phyloP scores from a whole-genome alignment of 1,284 basidiomycete species.

The Gastroboletus turbinatus region DNA sequence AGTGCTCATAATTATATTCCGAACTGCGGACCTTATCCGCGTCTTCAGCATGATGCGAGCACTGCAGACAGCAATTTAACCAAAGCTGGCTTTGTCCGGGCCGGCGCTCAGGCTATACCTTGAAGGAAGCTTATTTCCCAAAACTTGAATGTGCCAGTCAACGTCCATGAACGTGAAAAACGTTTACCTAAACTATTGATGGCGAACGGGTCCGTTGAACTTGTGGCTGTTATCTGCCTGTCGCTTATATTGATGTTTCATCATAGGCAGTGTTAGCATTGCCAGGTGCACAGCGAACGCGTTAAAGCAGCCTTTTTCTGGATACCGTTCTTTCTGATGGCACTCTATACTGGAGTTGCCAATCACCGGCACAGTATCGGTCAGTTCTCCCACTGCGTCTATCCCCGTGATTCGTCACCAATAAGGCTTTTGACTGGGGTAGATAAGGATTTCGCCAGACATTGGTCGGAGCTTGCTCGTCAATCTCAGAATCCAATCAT shows the following conservation, averaged over 20 bases:
- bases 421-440: background rate
- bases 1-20: background rate
- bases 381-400: background rate
- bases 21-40: background rate
- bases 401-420: background rate
- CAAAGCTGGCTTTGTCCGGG: background rate
- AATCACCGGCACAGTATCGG: background rate
- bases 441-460: conserved; percentile 21
- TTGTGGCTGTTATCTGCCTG: background rate
- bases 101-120: background rate
- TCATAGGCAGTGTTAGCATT: background rate
- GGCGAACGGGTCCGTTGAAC: background rate
- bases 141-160: background rate
- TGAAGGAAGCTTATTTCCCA: conserved; percentile 3
- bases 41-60: background rate
- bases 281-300: background rate
- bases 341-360: too few relatives aligned
- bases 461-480: conserved; percentile 6
- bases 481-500: background rate
- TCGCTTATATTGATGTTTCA: background rate
- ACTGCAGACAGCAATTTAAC: background rate
- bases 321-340: background rate
- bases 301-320: background rate
- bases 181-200: background rate
- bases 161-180: background rate